Conservation (phyloP, 176 grass and related monocot genomes). For the Eleusine coracana region DNA sequence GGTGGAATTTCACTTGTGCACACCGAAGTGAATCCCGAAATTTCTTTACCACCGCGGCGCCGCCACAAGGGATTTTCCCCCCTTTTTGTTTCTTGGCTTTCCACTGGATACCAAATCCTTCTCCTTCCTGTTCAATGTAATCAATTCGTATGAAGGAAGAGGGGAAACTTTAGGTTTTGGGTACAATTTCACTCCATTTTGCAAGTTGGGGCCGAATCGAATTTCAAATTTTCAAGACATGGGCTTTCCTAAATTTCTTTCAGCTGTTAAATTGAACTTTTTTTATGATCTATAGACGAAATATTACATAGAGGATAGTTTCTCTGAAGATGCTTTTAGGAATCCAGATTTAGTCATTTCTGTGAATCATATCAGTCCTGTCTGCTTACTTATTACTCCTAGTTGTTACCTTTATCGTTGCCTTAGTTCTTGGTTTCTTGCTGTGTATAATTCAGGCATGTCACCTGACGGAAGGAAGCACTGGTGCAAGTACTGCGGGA, state of each 20-base stretch:
- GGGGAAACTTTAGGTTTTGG: neutral
- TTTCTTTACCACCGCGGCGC: neutral
- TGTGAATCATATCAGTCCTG: neutral
- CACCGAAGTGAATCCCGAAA: neutral
- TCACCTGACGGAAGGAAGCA: slow-evolving; percentile 26
- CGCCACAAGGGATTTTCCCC: neutral
- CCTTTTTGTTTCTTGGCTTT: slow-evolving; percentile 19
- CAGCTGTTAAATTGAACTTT: neutral
- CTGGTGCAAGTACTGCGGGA: slow-evolving; percentile 49
- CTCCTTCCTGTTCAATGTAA: neutral
- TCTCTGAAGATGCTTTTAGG: neutral
- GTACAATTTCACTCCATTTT: neutral
- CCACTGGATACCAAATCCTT: neutral
- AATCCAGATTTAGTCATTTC: neutral
- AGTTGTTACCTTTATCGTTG: neutral
- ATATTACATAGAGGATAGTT: too few species aligned
- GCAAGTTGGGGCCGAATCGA: neutral
- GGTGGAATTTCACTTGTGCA: neutral
- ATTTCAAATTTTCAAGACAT: neutral
- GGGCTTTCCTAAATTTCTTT: neutral
- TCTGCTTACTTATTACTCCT: neutral
- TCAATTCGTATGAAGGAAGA: neutral
- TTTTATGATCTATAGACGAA: neutral
- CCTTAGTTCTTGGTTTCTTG: slow-evolving; percentile 21
- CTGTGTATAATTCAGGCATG: slow-evolving; percentile 32